Conservation (phyloP, 306 rosid genomes). For the Urtica urens region DNA sequence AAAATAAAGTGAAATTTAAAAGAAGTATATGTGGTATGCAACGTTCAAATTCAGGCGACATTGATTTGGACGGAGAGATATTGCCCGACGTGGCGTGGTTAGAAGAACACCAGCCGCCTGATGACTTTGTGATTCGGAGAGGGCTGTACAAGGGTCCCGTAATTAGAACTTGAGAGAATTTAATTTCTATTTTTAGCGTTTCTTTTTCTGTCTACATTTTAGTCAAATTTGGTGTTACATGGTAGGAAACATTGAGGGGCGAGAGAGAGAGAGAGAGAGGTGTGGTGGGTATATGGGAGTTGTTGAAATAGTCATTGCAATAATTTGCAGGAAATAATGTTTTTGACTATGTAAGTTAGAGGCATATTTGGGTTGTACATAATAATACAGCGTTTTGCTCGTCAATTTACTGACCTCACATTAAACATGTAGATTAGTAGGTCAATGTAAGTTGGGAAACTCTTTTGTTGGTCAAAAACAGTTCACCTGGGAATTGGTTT, state of each 20-base stretch:
- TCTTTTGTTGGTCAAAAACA: slow-evolving; percentile 15
- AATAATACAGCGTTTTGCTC: slow-evolving; percentile 24
- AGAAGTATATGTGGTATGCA: not conserved
- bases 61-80: slow-evolving; percentile 41
- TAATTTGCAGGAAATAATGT: slow-evolving; percentile 22
- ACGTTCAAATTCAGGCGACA: slow-evolving; percentile 30
- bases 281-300: slow-evolving; percentile 26
- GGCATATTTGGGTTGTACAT: slow-evolving; percentile 62
- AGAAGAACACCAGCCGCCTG: slow-evolving; percentile 82
- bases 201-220: slow-evolving; percentile 22
- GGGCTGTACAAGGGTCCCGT: slow-evolving; percentile 90
- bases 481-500: slow-evolving; percentile 21
- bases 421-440: slow-evolving; percentile 22
- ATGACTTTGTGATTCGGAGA: slow-evolving; percentile 76
- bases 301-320: slow-evolving; percentile 38
- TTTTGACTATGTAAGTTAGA: slow-evolving; percentile 28
- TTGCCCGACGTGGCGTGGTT: slow-evolving; percentile 57
- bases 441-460: slow-evolving; percentile 16
- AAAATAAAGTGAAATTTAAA: no score
- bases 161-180: slow-evolving; percentile 52
- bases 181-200: slow-evolving; percentile 20
- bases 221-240: slow-evolving; percentile 22
- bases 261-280: no score
- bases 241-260: slow-evolving; percentile 36
- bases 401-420: slow-evolving; percentile 22